Conservation (phyloP, 257 asterid species). For the Nicotiana undulata region DNA sequence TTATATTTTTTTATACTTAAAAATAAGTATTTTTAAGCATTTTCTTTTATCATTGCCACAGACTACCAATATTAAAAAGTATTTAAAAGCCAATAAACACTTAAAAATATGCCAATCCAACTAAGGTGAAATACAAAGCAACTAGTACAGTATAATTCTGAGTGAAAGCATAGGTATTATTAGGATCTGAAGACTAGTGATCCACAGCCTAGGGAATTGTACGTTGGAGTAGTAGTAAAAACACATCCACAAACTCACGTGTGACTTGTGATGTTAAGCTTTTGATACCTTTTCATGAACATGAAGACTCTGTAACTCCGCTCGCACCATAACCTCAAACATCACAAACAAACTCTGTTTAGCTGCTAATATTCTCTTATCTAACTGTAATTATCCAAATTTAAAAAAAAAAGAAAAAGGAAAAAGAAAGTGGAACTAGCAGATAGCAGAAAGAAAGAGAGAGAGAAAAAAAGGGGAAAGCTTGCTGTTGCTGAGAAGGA, state of each 20-base stretch:
- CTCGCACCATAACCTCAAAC: not conserved
- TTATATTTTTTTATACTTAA: too few species aligned
- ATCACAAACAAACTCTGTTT: not conserved
- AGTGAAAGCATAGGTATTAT: not conserved
- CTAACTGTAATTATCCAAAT: constrained; percentile 1
- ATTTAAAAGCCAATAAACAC: too few species aligned
- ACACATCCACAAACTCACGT: constrained; percentile 1
- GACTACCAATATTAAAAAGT: too few species aligned
- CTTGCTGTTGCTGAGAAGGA: constrained; percentile 25
- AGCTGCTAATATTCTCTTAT: not conserved
- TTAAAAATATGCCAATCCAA: too few species aligned
- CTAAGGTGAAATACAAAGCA: too few species aligned
- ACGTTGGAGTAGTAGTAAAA: not conserved
- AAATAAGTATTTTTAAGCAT: too few species aligned
- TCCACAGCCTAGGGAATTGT: not conserved
- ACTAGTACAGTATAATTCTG: not conserved
- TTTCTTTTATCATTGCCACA: too few species aligned
- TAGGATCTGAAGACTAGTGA: not conserved
- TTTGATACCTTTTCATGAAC: not conserved
- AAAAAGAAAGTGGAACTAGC: not conserved
- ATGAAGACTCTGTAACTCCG: not conserved
- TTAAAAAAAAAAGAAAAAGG: not conserved
- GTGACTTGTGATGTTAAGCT: constrained; percentile 2
- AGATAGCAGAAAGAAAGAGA: constrained; percentile 4
- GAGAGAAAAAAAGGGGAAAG: not conserved